Percentiles rank a stretch among this genome's conserved stretches.
Conservation (phyloP, 139 green algal genomes). For the Parachlorella kessleri region DNA sequence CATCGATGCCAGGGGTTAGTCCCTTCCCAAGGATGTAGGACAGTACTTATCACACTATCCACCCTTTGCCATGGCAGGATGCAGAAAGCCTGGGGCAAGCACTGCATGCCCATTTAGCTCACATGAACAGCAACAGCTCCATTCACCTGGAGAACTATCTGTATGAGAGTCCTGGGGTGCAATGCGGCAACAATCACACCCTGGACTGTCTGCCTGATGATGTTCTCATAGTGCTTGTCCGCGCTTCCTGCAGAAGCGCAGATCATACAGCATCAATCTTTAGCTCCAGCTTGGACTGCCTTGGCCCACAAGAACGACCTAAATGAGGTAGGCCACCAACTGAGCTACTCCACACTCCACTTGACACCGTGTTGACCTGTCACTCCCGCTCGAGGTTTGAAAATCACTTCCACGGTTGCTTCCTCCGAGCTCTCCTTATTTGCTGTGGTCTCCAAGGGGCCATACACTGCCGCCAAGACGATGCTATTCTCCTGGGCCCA, state of each 20-base stretch:
- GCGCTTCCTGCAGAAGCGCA: slow-evolving; percentile 20
- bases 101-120: neutral
- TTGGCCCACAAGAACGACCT: no score
- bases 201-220: slow-evolving; percentile 52
- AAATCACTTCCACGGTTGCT: slow-evolving; percentile 65
- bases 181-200: slow-evolving; percentile 42
- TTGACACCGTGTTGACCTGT: slow-evolving; percentile 43
- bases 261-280: no score
- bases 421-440: slow-evolving; percentile 62
- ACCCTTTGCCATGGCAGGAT: neutral
- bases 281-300: no score
- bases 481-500: slow-evolving; percentile 60
- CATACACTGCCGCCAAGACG: slow-evolving; percentile 70
- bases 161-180: slow-evolving; percentile 56
- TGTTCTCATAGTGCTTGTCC: slow-evolving; percentile 51
- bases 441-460: slow-evolving; percentile 43
- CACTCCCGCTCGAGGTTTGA: slow-evolving; percentile 53
- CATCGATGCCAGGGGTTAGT: neutral
- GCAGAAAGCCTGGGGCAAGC: neutral
- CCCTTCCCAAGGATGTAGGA: neutral
- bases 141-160: slow-evolving; percentile 62
- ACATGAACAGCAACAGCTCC: neutral
- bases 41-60: neutral
- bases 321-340: no score
- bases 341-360: no score